These are phyloP conservation scores for Macrolepiota dolichaula DNA, from an alignment of 768 basidiomycete species.

Conservation along the genomic window DNA sequence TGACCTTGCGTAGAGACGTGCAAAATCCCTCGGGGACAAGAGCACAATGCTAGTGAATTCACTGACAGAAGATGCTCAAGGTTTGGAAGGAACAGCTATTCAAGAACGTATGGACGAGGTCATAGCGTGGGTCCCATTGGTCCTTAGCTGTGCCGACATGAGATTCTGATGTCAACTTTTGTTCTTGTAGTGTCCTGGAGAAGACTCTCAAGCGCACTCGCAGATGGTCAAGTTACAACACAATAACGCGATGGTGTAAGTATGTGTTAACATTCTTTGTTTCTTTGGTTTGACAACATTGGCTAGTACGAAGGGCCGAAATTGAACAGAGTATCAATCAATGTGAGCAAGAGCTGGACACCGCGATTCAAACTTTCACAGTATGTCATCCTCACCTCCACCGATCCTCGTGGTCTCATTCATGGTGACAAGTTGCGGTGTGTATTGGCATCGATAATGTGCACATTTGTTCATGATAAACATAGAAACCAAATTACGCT, in stretches of 20 bases:
- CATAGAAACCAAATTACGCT: slow-evolving; percentile 1
- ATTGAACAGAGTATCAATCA: slow-evolving; percentile 44
- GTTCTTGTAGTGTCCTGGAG: slow-evolving; percentile 34
- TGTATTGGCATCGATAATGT: slow-evolving; percentile 4
- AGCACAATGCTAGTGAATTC: slow-evolving; percentile 36
- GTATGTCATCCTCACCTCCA: slow-evolving; percentile 23
- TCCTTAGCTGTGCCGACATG: neutral
- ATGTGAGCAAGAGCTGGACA: slow-evolving; percentile 39
- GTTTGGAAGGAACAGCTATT: slow-evolving; percentile 37
- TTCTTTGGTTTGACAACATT: neutral
- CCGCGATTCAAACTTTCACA: slow-evolving; percentile 39
- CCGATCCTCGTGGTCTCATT: neutral
- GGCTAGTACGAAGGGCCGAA: slow-evolving; percentile 41
- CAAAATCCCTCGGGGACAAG: slow-evolving; percentile 36
- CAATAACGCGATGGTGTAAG: slow-evolving; percentile 37
- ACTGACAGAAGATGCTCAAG: slow-evolving; percentile 35
- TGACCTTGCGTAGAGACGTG: slow-evolving; percentile 32
- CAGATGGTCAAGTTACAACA: slow-evolving; percentile 36
- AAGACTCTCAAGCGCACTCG: slow-evolving; percentile 34
- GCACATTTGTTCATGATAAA: neutral
- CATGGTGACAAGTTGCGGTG: slow-evolving; percentile 19
- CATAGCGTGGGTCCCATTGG: slow-evolving; percentile 31
- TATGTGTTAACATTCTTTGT: neutral
- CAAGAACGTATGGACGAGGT: slow-evolving; percentile 39
- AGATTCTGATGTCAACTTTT: neutral